Conservation (phyloP, 306 rosid genomes). For the Cucumis cinereus region DNA sequence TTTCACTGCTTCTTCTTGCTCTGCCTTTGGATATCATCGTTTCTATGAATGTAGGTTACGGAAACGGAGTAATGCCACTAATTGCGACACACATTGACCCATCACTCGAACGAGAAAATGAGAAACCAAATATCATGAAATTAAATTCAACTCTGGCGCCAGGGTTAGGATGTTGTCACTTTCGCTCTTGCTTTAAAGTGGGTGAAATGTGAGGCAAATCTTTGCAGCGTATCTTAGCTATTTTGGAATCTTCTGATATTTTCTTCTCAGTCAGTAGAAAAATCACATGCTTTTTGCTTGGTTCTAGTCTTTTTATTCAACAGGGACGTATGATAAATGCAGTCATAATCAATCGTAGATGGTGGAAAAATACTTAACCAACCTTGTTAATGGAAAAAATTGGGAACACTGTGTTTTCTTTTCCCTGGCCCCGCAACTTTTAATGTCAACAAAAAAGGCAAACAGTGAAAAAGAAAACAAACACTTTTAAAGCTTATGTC, state of each 20-base stretch:
- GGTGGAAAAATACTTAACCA: neutral
- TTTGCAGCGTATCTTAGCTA: neutral
- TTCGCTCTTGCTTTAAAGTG: neutral
- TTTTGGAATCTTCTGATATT: conserved; percentile 4
- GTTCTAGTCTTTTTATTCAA: neutral
- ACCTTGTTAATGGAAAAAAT: neutral
- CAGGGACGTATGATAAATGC: neutral
- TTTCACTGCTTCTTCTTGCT: conserved; percentile 12
- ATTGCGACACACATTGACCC: neutral
- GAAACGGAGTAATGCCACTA: neutral
- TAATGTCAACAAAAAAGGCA: neutral
- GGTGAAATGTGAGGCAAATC: neutral
- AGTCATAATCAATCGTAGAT: neutral
- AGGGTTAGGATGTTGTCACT: neutral
- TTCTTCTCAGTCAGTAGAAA: neutral
- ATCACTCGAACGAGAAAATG: neutral
- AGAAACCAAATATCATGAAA: neutral
- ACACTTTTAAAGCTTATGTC: neutral
- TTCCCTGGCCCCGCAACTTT: neutral
- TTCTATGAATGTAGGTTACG: neutral
- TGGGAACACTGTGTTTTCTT: neutral
- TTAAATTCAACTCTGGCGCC: neutral
- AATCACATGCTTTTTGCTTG: neutral
- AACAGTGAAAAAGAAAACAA: neutral
- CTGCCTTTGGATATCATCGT: neutral